Base-by-base conservation (phyloP, 2,329 filamentous ascomycete genomes). In the Diaporthe vexans region DNA sequence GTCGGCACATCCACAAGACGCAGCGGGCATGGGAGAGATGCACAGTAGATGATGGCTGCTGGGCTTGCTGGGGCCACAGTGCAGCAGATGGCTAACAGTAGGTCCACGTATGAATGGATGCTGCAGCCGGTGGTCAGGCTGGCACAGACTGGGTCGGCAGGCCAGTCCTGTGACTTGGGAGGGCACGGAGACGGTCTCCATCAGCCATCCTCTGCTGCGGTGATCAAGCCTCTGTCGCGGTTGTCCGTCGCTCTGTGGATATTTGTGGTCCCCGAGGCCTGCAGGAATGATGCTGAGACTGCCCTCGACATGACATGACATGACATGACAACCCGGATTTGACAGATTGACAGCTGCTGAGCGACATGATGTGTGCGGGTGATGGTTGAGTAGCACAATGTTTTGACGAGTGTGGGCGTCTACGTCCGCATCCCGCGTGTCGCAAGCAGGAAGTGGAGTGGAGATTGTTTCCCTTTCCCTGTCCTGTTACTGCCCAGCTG, bases 191-290 rank as follows among this genome's bases (percentile, higher is more conserved):
- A 33, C 29, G 29, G 29, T 33, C 11, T 46, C 61, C 61, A 67
- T 67, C 46, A 43, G 40, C 40, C 40, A 43, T 43, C 56, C 17
- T 29, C 15, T 48, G 59, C 15, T 48, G 59, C 19, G 17, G 43
- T 65, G 61, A 40, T 65, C 59, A 67, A 51, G 40, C 29, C 21
- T 35, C 13, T 26, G 46, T 35, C n/a, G 5, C 40, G 9, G 1
- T 46, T 46, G 9, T n/a, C 26, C 48, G 29, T 29, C 3, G 29
- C 19, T 19, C 35, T 51, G 21, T 51, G 15, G 40, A 17, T 33
- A 52, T 24, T 40, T 67, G 63, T 67, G 63, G 63, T 52, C 63
- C 46, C 59, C n/a, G 63, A 52, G 63, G 63, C 33, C 63, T 24
- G 63, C 63, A 67, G 63, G 63, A 67, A 52, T 67, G 3, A 17